Base-by-base conservation (phyloP, 164 flowering plant species). In the Saururus chinensis region DNA sequence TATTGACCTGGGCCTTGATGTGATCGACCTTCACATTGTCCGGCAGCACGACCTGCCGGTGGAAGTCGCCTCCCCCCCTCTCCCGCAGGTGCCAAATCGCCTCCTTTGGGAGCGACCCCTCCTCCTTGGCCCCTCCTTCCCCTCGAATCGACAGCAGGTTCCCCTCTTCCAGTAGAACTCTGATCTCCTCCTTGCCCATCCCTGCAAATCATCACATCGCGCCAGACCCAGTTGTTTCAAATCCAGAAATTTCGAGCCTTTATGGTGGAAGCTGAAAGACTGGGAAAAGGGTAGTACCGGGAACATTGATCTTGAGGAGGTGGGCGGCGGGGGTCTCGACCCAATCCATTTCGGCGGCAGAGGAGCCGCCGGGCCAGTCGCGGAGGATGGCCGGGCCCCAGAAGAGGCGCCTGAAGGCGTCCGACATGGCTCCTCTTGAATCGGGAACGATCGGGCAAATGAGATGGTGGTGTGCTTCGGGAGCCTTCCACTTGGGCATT, bases 1-100 rank as follows among this genome's bases (percentile, higher is more conserved):
- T 82, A 4, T 83, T 89, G 1, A 88, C 80, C 19, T 72, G 75
- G 4, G 95, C 92, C 41, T 86, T 84, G 49, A 90, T 83, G 66
- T 86, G 84, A 63, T 90, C 97, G 35, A 78, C 67, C 74, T 87
- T 90, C 67, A 82, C 88, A 68, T 82, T 71, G 48, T 83, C 95
- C n/a, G 95, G 95, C 81, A 90, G 65, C 57, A 73, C 87, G 42
- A 88, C 77, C 61, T 74, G 80, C 67, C 95, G 65, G 52, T 66
- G 68, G 62, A 87, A 84, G 1, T 65, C 76, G 13, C 83, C 74
- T 19, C 57, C 73, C 1, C 82, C 82, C 71, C 97, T 79, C 62
- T 88, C 92, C 0, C 75, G 78, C 8, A 84, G 70, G 48, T 85
- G 95, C 83, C 83, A 79, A 25, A 85, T 76, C 4, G 64, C 71